Percentiles rank a stretch among this genome's conserved stretches.
Evolutionary conservation across 148 eudicot species (phyloP).

Genomic region (Oxyria digyna): DNA sequence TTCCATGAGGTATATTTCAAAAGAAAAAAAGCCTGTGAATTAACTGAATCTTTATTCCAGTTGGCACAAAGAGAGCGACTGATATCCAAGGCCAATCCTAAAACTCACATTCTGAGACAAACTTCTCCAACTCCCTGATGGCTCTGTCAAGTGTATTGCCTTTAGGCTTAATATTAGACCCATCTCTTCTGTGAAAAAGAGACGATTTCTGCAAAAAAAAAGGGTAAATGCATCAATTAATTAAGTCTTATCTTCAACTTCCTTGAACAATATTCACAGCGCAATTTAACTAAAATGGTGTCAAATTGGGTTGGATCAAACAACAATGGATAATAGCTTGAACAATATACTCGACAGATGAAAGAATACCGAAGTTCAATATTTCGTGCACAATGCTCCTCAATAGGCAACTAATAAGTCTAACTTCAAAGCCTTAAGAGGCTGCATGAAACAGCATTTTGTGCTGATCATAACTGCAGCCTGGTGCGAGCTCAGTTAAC

Average conservation of each 20-base stretch:
- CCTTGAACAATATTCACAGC: not conserved
- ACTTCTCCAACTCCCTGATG: slow-evolving; percentile 76
- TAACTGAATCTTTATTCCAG: slow-evolving; percentile 6
- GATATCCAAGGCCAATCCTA: not conserved
- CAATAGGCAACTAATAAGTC: not conserved
- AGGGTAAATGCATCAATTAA: not conserved
- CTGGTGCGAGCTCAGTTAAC: not conserved
- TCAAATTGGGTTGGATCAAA: not conserved
- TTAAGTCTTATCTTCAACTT: not conserved
- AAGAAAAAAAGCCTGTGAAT: not conserved
- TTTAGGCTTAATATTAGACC: slow-evolving; percentile 50
- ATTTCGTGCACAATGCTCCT: not conserved
- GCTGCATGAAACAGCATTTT: not conserved
- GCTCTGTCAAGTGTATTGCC: slow-evolving; percentile 73
- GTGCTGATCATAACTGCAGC: not conserved
- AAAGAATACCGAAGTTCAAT: not conserved
- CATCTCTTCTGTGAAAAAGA: slow-evolving; percentile 52
- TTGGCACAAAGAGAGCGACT: not conserved
- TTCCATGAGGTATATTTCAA: not conserved
- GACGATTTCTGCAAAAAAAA: slow-evolving; percentile 44
- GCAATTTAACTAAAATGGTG: not conserved
- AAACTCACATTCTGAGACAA: slow-evolving; percentile 83
- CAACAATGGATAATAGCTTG: not conserved
- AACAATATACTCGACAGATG: not conserved
- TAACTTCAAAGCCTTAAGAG: not conserved